Evolutionary conservation across 805 yeast genomes (phyloP).

Genomic region (Zygoascus tannicola): DNA sequence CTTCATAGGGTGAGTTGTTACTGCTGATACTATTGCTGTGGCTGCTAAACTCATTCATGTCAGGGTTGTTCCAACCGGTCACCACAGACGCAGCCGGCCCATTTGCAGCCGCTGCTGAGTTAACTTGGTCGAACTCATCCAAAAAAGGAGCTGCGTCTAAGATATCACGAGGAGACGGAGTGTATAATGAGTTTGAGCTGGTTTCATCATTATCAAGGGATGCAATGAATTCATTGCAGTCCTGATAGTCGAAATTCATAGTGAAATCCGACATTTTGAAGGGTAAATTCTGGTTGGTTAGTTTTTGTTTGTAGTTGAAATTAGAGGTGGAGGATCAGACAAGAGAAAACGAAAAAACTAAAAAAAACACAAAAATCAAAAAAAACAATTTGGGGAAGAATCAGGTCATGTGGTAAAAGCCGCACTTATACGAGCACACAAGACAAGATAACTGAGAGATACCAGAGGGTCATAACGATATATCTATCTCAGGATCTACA

Average conservation of each 20-base stretch:
- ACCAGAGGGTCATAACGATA: no score
- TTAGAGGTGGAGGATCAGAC: no score
- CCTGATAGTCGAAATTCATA: constrained; percentile 15
- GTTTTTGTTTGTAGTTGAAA: no score
- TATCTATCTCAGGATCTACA: no score
- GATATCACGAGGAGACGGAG: constrained; percentile 14
- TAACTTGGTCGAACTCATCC: not conserved
- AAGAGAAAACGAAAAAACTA: no score
- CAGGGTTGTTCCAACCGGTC: constrained; percentile 1
- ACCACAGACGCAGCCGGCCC: not conserved
- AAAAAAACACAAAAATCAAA: no score
- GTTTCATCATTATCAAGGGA: constrained; percentile 10
- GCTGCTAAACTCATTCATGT: constrained; percentile 1
- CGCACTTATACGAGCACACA: no score
- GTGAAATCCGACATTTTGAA: constrained; percentile 3
- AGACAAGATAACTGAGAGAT: no score
- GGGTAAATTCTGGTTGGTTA: no score
- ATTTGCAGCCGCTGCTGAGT: not conserved
- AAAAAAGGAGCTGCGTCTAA: constrained; percentile 3
- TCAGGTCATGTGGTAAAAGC: no score
- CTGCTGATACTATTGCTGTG: not conserved
- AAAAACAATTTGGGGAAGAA: no score
- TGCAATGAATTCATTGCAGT: constrained; percentile 17
- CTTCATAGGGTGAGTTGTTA: not conserved
- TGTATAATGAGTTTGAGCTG: constrained; percentile 4